Conservation (phyloP, 305 asterid genomes). For the Striga hermonthica region DNA sequence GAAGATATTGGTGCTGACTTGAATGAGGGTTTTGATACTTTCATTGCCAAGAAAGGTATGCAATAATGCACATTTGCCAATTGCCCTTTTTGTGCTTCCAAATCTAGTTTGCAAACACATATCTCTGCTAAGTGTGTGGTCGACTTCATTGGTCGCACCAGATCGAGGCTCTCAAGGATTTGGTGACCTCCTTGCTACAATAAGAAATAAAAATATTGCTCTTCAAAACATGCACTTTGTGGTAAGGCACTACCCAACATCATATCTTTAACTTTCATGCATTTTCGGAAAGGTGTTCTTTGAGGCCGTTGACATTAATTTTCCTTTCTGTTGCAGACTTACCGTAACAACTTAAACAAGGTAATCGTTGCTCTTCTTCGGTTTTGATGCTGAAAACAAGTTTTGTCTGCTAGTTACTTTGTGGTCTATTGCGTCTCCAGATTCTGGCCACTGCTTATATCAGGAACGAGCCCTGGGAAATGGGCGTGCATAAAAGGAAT, state of each 20-base stretch:
- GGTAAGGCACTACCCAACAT: slow-evolving; percentile 60
- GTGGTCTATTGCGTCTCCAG: slow-evolving; percentile 47
- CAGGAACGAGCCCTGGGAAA: slow-evolving; percentile 97
- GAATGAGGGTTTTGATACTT: slow-evolving; percentile 90
- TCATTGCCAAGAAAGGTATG: slow-evolving; percentile 75
- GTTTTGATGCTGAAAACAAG: too few relatives aligned
- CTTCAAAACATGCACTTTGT: slow-evolving; percentile 97
- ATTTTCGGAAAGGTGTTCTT: slow-evolving; percentile 28
- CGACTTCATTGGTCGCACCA: slow-evolving; percentile 38
- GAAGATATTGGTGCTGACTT: slow-evolving; percentile 90
- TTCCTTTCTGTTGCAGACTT: slow-evolving; percentile 66
- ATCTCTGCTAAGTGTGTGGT: slow-evolving; percentile 29
- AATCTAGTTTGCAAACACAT: slow-evolving; percentile 21
- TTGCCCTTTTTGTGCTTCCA: slow-evolving; percentile 20
- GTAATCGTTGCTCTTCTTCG: slow-evolving; percentile 43
- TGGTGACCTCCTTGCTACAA: slow-evolving; percentile 85
- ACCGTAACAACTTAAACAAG: slow-evolving; percentile 97
- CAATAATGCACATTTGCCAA: slow-evolving; percentile 24
- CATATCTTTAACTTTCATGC: slow-evolving; percentile 26
- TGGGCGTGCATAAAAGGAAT: slow-evolving; percentile 98
- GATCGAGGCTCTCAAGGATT: slow-evolving; percentile 94
- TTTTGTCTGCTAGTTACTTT: too few relatives aligned
- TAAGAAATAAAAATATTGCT: slow-evolving; percentile 73
- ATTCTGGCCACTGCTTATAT: slow-evolving; percentile 91
- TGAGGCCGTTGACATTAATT: slow-evolving; percentile 25